Conservation (phyloP, 257 asterid genomes). For the Capsicum chinense region DNA sequence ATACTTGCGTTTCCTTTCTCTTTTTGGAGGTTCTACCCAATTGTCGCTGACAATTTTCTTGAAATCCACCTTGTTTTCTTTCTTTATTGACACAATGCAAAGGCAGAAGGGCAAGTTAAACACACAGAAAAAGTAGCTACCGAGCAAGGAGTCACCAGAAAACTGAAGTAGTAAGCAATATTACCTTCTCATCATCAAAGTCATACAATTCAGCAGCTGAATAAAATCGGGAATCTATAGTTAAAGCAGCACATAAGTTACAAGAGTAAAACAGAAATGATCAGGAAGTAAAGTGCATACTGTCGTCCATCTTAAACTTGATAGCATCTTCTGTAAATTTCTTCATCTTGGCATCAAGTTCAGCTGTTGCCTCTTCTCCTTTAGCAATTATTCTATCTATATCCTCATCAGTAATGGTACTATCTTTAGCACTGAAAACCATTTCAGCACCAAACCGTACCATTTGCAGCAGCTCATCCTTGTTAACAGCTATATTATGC, state of each 20-base stretch:
- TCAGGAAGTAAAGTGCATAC: constrained; percentile 51
- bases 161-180: background rate
- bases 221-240: constrained; percentile 37
- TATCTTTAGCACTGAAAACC: constrained; percentile 99
- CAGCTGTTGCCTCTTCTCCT: constrained; percentile 59
- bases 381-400: constrained; percentile 30
- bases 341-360: constrained; percentile 99
- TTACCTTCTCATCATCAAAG: constrained; percentile 93
- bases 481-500: constrained; percentile 78
- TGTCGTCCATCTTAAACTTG: constrained; percentile 36
- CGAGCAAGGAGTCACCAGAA: background rate
- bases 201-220: constrained; percentile 98
- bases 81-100: constrained; percentile 52
- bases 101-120: background rate
- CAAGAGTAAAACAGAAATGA: constrained; percentile 16
- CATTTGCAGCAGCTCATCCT: constrained; percentile 98
- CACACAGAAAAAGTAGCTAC: constrained; percentile 26
- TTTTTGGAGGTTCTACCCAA: constrained; percentile 90
- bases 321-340: constrained; percentile 61
- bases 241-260: constrained; percentile 28
- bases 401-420: constrained; percentile 54
- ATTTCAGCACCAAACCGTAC: constrained; percentile 99
- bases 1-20: constrained; percentile 99
- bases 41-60: constrained; percentile 93
- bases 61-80: constrained; percentile 87